Conservation (phyloP, 2,329 filamentous ascomycete genomes). For the Sporothrix protearum region DNA sequence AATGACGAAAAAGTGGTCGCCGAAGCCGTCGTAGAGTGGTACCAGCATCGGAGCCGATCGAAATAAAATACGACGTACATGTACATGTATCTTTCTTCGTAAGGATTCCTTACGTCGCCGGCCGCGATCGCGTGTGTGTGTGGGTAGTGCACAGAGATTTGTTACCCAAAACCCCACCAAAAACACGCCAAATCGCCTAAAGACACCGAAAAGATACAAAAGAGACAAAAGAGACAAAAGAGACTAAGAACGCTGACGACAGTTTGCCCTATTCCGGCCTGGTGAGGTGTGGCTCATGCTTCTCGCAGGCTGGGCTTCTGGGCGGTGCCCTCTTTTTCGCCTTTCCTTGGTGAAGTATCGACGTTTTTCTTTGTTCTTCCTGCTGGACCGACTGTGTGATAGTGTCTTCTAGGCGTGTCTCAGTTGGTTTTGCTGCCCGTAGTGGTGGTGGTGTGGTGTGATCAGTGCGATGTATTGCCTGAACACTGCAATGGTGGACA, state of each 20-base stretch:
- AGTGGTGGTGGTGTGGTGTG: not conserved
- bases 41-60: conserved; percentile 13
- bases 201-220: not conserved
- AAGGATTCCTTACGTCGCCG: not conserved
- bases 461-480: not conserved
- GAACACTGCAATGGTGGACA: too few relatives aligned
- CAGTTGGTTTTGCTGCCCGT: not conserved
- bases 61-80: too few relatives aligned
- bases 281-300: not conserved
- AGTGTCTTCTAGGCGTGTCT: not conserved
- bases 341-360: not conserved
- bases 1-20: not conserved
- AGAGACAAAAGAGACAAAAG: too few relatives aligned
- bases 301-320: not conserved
- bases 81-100: too few relatives aligned
- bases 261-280: not conserved
- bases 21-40: not conserved
- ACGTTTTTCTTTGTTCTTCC: conserved; percentile 10
- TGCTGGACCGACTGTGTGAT: not conserved
- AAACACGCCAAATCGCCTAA: not conserved
- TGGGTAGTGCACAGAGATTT: not conserved
- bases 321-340: not conserved
- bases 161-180: not conserved
- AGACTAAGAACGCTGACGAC: not conserved
- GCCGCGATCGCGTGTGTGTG: not conserved